Conservation (phyloP, 768 basidiomycete genomes). For the Trametes villosa region DNA sequence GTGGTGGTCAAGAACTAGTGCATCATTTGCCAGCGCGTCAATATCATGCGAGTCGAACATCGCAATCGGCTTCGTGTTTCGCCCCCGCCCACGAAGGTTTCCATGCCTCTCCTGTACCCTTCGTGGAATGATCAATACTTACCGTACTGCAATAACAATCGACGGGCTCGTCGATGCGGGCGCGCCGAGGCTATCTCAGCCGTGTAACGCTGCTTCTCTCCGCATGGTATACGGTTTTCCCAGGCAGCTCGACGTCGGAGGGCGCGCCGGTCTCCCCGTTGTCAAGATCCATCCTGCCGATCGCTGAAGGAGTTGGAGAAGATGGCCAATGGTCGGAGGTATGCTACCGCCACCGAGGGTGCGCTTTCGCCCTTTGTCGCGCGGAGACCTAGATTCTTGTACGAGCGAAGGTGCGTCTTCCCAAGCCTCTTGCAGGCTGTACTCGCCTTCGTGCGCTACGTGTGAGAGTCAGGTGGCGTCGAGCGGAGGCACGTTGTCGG, state of each 20-base stretch:
- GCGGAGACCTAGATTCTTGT: background rate
- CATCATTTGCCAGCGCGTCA: too few species aligned
- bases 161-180: background rate
- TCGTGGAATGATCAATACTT: too few species aligned
- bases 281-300: too few species aligned
- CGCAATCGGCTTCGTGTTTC: too few species aligned
- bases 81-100: too few species aligned
- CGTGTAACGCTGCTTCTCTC: background rate
- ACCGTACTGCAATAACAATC: too few species aligned
- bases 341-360: too few species aligned
- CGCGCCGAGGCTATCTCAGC: background rate
- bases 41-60: too few species aligned
- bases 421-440: background rate
- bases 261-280: background rate
- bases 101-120: too few species aligned
- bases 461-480: background rate
- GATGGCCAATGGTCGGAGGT: too few species aligned
- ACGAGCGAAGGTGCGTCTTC: background rate
- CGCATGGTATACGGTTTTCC: background rate
- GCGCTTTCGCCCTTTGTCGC: background rate
- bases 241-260: background rate
- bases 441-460: background rate
- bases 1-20: too few species aligned
- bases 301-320: too few species aligned
- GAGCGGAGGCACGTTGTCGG: constrained; percentile 4